Base-by-base conservation (phyloP, 176 grass and related monocot species). In the Hordeum vulgare region DNA sequence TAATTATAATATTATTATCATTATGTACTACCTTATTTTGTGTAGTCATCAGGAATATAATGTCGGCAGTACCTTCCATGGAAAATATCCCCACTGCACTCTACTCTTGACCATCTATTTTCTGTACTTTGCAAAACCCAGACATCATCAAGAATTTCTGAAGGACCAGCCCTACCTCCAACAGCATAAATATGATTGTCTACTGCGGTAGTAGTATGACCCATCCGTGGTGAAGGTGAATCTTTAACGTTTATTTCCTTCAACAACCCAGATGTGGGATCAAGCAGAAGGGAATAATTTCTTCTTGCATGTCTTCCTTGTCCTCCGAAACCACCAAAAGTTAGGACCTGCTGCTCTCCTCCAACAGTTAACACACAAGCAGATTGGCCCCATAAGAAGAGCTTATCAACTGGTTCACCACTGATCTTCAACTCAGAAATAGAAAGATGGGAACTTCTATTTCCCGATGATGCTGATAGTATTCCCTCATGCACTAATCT, bases 271-370 rank as follows among this genome's bases (percentile, higher is more conserved):
- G 87, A 93, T 57, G 83, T 79, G 20, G 84, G 87, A 72, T 98
- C 85, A 65, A 98, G 86, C 54, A 85, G 17, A 70, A 98, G 86
- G 40, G 85, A 91, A 71, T 83, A 88, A 67, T 88, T 90, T 80
- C 90, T 89, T 88, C 96, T 87, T 53, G 93, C 77, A 88, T 98
- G 96, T 31, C 92, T 89, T 54, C 96, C 92, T 78, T 85, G 84
- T 80, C 96, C 93, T 88, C 96, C 96, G 85, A 98, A 98, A 42
- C 96, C 96, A 80, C 96, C 96, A 85, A 98, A 98, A 24, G 94
- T 89, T 76, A 95, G 54, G 57, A 98, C 34, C 5, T 41, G 54
- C 44, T 83, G 78, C 61, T 89, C 82, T 67, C 77, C 84, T 59
- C 68, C 60, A 80, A 79, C 77, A 56, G 60, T 86, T 65, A 93